Base-by-base conservation (phyloP, 495 filamentous ascomycete species). In the Echria macrotheca region DNA sequence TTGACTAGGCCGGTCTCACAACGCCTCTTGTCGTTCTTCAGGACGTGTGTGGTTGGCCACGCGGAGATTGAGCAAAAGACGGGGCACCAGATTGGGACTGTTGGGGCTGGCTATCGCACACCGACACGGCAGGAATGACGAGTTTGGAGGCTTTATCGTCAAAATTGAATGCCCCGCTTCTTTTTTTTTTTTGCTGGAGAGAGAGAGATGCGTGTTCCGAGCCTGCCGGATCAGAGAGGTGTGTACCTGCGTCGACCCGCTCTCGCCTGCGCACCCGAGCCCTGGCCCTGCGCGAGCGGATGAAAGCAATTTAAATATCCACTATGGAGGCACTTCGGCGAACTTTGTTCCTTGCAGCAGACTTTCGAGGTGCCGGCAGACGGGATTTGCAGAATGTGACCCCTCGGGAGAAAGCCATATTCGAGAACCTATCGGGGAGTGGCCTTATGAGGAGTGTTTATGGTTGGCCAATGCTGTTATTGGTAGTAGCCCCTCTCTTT, bases 231-330 rank as follows among this genome's bases (percentile, higher is more conserved):
- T n/a, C n/a, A n/a, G n/a, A n/a, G n/a, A n/a, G n/a, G n/a, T n/a
- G n/a, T 4, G 42, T 44, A 44, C 42, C 42, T 44, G 42, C 42
- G 21, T 44, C 42, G 15, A 31, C 24, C 42, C 42, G 42, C 38
- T 41, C 44, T 19, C 35, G 25, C 46, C 26, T 48, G 46, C 46
- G 33, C 35, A 48, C 19, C 46, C 46, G 46, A 48, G 46, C 25
- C 18, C 21, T n/a, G n/a, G n/a, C n/a, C n/a, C n/a, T n/a, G n/a
- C n/a, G n/a, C n/a, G 42, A 19, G 26, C 42, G 42, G 26, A 31
- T 44, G 24, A 44, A 19, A 21, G 15, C 21, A 26, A 44, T 15
- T 26, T 29, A 44, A 41, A 5, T 5, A 41, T 14, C 38, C 31
- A 36, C 29, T 35, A 35, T 35, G 36, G 46, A 25, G 18, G 46